Conservation (phyloP, 768 basidiomycete genomes). For the Hortiboletus campestris region DNA sequence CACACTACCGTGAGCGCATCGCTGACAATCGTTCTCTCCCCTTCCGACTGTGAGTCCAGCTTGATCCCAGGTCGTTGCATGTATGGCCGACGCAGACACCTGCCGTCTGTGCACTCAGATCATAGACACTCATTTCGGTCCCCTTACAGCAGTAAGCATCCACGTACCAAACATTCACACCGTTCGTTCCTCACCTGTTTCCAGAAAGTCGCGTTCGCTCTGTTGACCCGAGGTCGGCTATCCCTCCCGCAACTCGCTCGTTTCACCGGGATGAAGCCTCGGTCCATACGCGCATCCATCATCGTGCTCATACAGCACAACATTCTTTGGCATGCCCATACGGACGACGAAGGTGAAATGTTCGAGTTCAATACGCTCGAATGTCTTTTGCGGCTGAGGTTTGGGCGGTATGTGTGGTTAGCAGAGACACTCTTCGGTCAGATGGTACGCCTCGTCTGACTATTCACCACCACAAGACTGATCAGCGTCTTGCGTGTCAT, state of each 20-base stretch:
- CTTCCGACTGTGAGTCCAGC: neutral
- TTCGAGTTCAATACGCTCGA: slow-evolving; percentile 83
- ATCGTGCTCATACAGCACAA: slow-evolving; percentile 90
- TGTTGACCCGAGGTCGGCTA: slow-evolving; percentile 85
- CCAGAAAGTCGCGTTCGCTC: slow-evolving; percentile 69
- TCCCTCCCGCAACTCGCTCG: slow-evolving; percentile 65
- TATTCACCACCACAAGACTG: neutral
- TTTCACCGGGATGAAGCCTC: slow-evolving; percentile 64
- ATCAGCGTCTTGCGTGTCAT: neutral
- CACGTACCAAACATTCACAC: neutral
- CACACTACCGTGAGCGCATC: neutral
- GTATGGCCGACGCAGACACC: slow-evolving; percentile 66
- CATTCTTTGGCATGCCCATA: slow-evolving; percentile 79
- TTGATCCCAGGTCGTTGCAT: neutral
- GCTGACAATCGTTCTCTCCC: neutral
- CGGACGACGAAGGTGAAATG: slow-evolving; percentile 69
- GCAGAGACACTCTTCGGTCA: slow-evolving; percentile 70
- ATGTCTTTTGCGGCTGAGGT: slow-evolving; percentile 77
- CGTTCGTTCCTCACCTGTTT: neutral
- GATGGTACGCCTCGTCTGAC: slow-evolving; percentile 46
- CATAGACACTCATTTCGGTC: slow-evolving; percentile 63
- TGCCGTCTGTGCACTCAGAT: slow-evolving; percentile 61
- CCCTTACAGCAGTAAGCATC: slow-evolving; percentile 57
- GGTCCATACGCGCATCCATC: slow-evolving; percentile 65
- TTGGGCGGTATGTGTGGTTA: slow-evolving; percentile 77